phyloP scores from a whole-genome alignment of 2,329 filamentous ascomycete species.

The Cercospora janseana region DNA sequence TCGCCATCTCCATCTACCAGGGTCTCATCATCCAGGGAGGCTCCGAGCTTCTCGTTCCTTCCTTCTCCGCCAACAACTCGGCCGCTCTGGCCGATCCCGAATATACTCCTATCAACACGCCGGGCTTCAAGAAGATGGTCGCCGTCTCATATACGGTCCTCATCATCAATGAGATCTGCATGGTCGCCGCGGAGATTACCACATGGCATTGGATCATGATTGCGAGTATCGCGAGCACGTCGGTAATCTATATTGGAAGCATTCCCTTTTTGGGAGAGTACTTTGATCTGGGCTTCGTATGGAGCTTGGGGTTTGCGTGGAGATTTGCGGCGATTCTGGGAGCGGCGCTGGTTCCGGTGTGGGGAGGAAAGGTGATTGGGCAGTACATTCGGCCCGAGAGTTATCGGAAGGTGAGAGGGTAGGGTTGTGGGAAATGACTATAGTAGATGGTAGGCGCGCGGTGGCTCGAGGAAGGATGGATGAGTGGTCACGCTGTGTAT shows the following conservation, averaged over 20 bases:
- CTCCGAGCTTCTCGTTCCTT: slow-evolving; percentile 79
- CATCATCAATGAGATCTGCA: slow-evolving; percentile 89
- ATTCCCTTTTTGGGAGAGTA: slow-evolving; percentile 87
- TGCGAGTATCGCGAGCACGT: slow-evolving; percentile 76
- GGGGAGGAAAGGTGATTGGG: slow-evolving; percentile 79
- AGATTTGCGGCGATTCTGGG: slow-evolving; percentile 75
- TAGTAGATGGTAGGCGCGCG: no score
- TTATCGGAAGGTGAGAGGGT: slow-evolving; percentile 77
- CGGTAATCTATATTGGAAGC: slow-evolving; percentile 73
- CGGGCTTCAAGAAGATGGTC: slow-evolving; percentile 62
- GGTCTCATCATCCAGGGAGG: slow-evolving; percentile 94
- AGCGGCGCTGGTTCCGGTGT: slow-evolving; percentile 81
- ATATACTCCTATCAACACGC: slow-evolving; percentile 23
- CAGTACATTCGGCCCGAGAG: slow-evolving; percentile 86
- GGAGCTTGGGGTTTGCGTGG: slow-evolving; percentile 83
- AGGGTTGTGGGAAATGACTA: no score
- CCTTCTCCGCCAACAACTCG: slow-evolving; percentile 47
- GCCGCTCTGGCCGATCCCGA: slow-evolving; percentile 18
- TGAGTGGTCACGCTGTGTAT: no score
- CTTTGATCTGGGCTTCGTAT: slow-evolving; percentile 78
- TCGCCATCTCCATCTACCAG: slow-evolving; percentile 91
- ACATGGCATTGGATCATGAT: slow-evolving; percentile 98
- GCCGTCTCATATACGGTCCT: slow-evolving; percentile 88
- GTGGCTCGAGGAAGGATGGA: no score
- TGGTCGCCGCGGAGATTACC: slow-evolving; percentile 95